Percentiles rank a stretch among this genome's conserved stretches.
phyloP scores from a whole-genome alignment of 192 early-diverging fungal species.

The Gamsiella multidivaricata region DNA sequence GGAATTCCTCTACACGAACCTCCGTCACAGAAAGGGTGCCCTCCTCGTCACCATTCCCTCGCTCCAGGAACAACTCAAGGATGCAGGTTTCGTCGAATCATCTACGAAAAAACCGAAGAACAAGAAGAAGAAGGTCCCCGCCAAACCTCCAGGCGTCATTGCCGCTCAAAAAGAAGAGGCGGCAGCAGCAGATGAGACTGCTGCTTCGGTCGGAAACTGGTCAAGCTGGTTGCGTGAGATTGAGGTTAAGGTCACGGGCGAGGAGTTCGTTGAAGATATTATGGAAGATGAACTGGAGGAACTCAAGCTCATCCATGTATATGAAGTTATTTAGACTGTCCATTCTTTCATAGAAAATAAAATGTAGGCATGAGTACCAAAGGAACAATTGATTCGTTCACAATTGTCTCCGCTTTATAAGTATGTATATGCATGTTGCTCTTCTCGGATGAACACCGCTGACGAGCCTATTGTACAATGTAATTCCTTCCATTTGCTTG shows the following conservation, averaged over 20 bases:
- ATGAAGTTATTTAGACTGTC: slow-evolving; percentile 58
- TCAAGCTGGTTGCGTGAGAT: slow-evolving; percentile 63
- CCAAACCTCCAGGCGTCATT: slow-evolving; percentile 47
- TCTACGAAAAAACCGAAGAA: slow-evolving; percentile 33
- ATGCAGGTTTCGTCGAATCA: slow-evolving; percentile 49
- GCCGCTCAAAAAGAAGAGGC: not conserved
- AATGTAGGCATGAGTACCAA: too few species aligned
- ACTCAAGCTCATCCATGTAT: slow-evolving; percentile 65
- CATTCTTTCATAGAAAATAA: not conserved
- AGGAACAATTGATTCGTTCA: too few species aligned
- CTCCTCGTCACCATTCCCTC: slow-evolving; percentile 63
- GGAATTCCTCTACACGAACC: slow-evolving; percentile 60
- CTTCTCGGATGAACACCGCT: too few species aligned
- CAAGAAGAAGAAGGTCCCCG: slow-evolving; percentile 55
- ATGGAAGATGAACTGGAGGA: slow-evolving; percentile 65
- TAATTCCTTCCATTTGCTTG: too few species aligned
- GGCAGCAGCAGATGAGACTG: not conserved
- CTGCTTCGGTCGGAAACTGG: slow-evolving; percentile 21
- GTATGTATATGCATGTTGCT: too few species aligned
- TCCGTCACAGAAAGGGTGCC: slow-evolving; percentile 51
- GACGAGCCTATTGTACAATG: too few species aligned
- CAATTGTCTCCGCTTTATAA: too few species aligned
- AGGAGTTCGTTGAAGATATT: slow-evolving; percentile 61
- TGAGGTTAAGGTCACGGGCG: slow-evolving; percentile 57
- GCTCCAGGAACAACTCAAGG: slow-evolving; percentile 67